Conservation (phyloP, 208 protist genomes). For the Wallacemonas collosoma region DNA sequence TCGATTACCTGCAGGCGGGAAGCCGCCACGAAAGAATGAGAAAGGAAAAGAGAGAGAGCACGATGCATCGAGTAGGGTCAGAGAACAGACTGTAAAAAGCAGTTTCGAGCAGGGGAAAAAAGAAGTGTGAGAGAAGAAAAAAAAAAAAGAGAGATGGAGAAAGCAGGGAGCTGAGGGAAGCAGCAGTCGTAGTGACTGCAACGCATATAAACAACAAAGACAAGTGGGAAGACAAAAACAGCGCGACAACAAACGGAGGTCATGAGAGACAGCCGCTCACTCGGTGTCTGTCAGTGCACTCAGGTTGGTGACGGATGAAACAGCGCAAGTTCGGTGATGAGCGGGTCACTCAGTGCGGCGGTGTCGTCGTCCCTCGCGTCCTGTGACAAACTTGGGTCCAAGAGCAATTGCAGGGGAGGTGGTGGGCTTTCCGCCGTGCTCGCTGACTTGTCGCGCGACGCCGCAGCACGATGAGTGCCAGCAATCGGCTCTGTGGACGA, state of each 20-base stretch:
- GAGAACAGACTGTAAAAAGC: background rate
- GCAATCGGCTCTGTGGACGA: background rate
- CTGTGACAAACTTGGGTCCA: too few relatives aligned
- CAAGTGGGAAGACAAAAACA: background rate
- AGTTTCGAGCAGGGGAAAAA: background rate
- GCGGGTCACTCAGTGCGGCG: background rate
- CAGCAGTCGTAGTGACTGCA: too few relatives aligned
- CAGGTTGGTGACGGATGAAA: constrained; percentile 2
- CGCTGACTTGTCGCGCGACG: background rate
- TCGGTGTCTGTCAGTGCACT: background rate
- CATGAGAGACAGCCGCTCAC: background rate
- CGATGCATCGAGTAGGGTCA: too few relatives aligned
- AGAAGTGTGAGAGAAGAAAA: background rate
- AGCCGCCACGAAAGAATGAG: constrained; percentile 11
- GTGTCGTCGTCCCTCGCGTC: too few relatives aligned
- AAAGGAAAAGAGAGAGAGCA: constrained; percentile 4
- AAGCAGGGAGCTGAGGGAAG: background rate
- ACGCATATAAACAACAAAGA: background rate
- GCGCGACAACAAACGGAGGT: background rate
- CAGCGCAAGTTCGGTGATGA: constrained; percentile 23
- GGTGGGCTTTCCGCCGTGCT: background rate
- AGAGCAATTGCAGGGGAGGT: background rate
- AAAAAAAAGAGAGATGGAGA: background rate
- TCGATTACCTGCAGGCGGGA: too few relatives aligned
- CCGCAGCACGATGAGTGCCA: background rate